Conservation (phyloP, 805 yeast genomes). For the Yarrowia porcina region DNA sequence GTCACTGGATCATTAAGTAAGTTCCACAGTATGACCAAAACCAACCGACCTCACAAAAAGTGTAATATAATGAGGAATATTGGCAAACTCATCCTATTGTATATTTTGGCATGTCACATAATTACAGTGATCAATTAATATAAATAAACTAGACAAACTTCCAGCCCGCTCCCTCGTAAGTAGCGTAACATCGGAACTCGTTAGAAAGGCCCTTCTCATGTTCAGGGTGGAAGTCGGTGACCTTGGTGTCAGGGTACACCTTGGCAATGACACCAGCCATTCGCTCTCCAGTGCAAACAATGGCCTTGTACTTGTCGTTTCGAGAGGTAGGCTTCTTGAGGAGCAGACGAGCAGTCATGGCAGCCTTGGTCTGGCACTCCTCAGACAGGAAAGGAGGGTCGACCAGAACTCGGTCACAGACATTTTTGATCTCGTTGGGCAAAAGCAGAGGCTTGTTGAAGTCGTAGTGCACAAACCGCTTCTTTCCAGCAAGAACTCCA, state of each 20-base stretch:
- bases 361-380: conserved; percentile 72
- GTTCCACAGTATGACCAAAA: too few species aligned
- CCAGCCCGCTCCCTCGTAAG: conserved; percentile 70
- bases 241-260: conserved; percentile 59
- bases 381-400: conserved; percentile 88
- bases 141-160: conserved; percentile 39
- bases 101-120: too few species aligned
- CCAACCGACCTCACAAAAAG: too few species aligned
- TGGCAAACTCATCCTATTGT: too few species aligned
- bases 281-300: conserved; percentile 88
- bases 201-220: conserved; percentile 84
- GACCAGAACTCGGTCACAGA: conserved; percentile 66
- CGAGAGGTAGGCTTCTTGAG: conserved; percentile 38
- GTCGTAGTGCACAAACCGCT: conserved; percentile 70
- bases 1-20: too few species aligned
- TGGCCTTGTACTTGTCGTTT: conserved; percentile 36
- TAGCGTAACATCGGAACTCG: conserved; percentile 83
- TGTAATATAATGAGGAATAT: too few species aligned
- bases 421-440: conserved; percentile 54
- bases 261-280: conserved; percentile 62
- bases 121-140: too few species aligned
- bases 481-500: conserved; percentile 63
- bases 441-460: conserved; percentile 65
- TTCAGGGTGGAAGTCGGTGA: conserved; percentile 70
- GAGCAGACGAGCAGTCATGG: conserved; percentile 60